phyloP scores from a whole-genome alignment of 148 eudicot species.

The Cornus suecica region DNA sequence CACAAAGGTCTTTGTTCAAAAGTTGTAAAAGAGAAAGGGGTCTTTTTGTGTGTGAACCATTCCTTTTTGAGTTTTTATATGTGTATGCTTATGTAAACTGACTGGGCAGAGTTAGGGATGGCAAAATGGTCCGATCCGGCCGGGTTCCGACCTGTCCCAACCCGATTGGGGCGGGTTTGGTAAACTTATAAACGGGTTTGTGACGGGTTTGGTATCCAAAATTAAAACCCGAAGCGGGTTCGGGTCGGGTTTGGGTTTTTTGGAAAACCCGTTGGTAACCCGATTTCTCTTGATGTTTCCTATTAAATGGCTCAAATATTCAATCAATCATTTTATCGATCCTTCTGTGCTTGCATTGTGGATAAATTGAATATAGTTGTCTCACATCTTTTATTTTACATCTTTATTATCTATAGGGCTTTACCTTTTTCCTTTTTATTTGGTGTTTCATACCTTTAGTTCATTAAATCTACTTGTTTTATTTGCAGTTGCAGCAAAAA shows the following conservation, averaged over 20 bases:
- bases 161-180: too few species aligned
- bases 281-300: not conserved
- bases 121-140: too few species aligned
- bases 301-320: not conserved
- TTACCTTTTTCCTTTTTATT: not conserved
- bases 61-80: not conserved
- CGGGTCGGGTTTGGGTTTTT: too few species aligned
- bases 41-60: not conserved
- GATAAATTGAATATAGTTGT: too few species aligned
- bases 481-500: constrained; percentile 55
- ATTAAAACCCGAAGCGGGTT: too few species aligned
- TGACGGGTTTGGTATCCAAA: too few species aligned
- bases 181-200: too few species aligned
- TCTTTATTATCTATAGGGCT: not conserved
- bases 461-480: constrained; percentile 1
- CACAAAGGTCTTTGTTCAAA: not conserved
- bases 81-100: not conserved
- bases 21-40: not conserved
- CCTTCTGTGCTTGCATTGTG: not conserved
- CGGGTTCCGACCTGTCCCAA: too few species aligned
- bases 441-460: not conserved
- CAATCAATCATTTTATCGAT: not conserved
- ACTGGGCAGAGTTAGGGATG: not conserved
- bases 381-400: constrained; percentile 2
- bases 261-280: too few species aligned